These are phyloP conservation scores for Oryza brachyantha DNA, from an alignment of 176 grass and related monocot species.

Conservation along the genomic window DNA sequence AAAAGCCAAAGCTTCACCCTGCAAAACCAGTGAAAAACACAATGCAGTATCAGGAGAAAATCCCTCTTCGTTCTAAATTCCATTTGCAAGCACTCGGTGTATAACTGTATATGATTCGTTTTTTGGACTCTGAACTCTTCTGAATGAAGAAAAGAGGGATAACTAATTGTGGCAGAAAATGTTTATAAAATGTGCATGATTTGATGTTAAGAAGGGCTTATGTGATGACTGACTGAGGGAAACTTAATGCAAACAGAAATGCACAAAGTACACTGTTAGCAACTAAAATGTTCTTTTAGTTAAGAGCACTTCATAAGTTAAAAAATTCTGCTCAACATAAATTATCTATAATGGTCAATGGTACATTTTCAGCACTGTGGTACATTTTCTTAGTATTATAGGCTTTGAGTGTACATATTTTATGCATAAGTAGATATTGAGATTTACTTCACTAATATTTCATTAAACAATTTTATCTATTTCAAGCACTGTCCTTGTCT, in stretches of 20 bases:
- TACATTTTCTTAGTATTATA: neutral
- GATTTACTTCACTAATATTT: neutral
- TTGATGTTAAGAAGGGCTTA: neutral
- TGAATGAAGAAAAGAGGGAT: neutral
- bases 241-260: neutral
- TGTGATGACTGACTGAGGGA: neutral
- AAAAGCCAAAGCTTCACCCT: constrained; percentile 98
- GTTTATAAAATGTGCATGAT: neutral
- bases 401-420: neutral
- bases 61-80: neutral
- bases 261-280: neutral
- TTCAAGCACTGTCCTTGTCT: neutral
- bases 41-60: neutral
- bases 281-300: neutral
- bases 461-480: neutral
- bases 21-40: neutral
- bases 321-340: neutral
- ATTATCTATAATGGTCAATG: neutral
- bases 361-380: neutral
- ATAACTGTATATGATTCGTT: neutral
- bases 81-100: neutral
- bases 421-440: neutral
- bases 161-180: neutral
- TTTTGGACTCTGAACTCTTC: neutral
- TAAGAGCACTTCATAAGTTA: neutral